These are phyloP conservation scores for Fraxinus baroniana DNA, from an alignment of 305 asterid genomes.

Conservation along the genomic window DNA sequence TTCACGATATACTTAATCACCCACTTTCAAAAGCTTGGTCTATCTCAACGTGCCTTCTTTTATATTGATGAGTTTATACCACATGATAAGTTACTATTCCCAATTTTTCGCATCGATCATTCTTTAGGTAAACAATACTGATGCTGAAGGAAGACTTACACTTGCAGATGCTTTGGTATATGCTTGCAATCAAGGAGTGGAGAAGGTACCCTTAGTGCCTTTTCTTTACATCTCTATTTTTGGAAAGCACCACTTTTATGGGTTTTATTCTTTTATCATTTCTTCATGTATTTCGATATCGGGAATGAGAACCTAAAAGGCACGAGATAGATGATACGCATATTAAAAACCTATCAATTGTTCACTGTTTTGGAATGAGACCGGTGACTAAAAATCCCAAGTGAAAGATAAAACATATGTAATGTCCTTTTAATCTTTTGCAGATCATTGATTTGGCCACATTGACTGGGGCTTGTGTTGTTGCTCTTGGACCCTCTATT, in stretches of 20 bases:
- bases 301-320: neutral
- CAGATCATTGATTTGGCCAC: slow-evolving; percentile 96
- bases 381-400: no score
- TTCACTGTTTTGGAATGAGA: neutral
- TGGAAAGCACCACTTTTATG: neutral
- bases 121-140: slow-evolving; percentile 88
- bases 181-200: slow-evolving; percentile 95
- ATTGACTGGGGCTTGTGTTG: slow-evolving; percentile 81
- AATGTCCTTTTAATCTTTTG: neutral
- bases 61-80: neutral
- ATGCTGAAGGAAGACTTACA: slow-evolving; percentile 97
- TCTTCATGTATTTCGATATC: neutral
- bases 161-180: slow-evolving; percentile 96
- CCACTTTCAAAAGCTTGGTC: neutral
- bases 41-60: neutral
- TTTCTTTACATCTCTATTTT: slow-evolving; percentile 1
- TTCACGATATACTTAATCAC: neutral
- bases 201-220: slow-evolving; percentile 55
- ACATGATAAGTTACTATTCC: neutral
- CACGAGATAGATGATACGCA: neutral
- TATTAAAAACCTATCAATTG: neutral
- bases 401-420: no score
- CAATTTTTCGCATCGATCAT: neutral
- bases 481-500: slow-evolving; percentile 88
- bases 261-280: neutral